A percentile compares a stretch with the other conserved stretches of the same genome.
phyloP scores from a whole-genome alignment of 2,329 filamentous ascomycete genomes.

The Emergomyces africanus region DNA sequence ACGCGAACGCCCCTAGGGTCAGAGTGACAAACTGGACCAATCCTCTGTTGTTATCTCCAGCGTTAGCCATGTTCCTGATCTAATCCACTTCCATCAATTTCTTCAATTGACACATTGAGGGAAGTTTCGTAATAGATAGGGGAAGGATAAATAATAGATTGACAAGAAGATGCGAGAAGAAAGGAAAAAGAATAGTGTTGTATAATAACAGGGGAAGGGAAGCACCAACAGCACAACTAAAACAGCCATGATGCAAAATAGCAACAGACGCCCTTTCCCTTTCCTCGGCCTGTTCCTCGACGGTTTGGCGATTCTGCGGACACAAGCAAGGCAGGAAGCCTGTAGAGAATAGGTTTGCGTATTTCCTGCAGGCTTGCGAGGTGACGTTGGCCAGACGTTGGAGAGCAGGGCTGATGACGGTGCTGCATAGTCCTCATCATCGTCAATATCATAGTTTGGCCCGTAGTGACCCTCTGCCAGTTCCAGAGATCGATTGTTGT shows the following conservation, averaged over 20 bases:
- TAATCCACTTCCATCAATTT: neutral
- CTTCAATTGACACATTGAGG: neutral
- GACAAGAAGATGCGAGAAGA: neutral
- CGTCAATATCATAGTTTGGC: neutral
- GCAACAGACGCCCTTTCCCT: neutral
- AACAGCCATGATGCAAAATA: neutral
- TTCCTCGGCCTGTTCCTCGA: neutral
- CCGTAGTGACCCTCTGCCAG: neutral
- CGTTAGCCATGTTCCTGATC: neutral
- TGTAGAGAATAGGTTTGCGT: neutral
- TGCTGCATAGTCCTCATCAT: neutral
- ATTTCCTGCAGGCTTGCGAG: neutral
- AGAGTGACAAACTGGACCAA: conserved; percentile 30
- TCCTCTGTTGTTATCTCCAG: conserved; percentile 18
- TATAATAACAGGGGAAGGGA: neutral
- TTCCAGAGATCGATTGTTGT: neutral
- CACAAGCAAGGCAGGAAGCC: neutral
- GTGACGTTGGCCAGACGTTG: neutral
- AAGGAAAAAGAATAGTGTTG: neutral
- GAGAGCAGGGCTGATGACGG: neutral
- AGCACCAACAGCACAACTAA: conserved; percentile 2
- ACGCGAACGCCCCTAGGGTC: conserved; percentile 23
- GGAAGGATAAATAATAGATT: neutral
- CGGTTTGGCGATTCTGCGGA: neutral
- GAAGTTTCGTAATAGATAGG: neutral